Evolutionary conservation across 2,329 filamentous ascomycete species (phyloP), one percentile per base, ranked within the genome.

Genomic region (Alternaria tenuissima): DNA sequence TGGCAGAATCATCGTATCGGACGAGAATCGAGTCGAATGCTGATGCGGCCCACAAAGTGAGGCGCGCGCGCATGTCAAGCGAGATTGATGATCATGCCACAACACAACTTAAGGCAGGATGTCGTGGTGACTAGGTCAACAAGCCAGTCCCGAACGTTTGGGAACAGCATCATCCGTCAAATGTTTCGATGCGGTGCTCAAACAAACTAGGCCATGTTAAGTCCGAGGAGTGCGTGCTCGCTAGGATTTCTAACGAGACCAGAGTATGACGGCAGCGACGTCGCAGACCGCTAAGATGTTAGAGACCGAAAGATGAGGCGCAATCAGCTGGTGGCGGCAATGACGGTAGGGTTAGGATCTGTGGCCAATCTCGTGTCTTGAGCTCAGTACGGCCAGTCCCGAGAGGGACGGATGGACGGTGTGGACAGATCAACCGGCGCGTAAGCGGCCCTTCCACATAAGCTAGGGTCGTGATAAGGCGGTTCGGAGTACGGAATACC

Each of bases 361-460:
- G 57, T 62, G 64, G 63, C 68, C 64, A 70, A 70, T 65, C 63
- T 70, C 65, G 69, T 70, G 69, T 63, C 61, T 65, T 63, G 61
- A 62, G 57, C 52, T 59, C 44, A 67, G 62, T 61, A 65, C 75
- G 73, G 76, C 74, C 75, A 73, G 73, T 77, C 74, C 74, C 75
- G 70, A 76, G 71, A 65, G 30, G 46, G 32, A 38, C 65, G 57
- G 67, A 71, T 59, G 64, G 69, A 66, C 60, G 65, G 61, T 68
- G 66, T 71, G 62, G 62, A 67, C 63, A 71, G 74, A 77, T 78
- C 76, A 76, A 69, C 75, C 69, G 76, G 74, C 73, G 75, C 74
- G 71, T 77, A 77, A 70, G 69, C 68, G 67, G 72, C 62, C 62
- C 62, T 65, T 67, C 64, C 68, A 62, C 59, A 64, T 49, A 61